Evolutionary conservation across 1,139 yeast species (phyloP), one percentile per base, ranked within the genome.

Genomic region (Diutina rugosa): DNA sequence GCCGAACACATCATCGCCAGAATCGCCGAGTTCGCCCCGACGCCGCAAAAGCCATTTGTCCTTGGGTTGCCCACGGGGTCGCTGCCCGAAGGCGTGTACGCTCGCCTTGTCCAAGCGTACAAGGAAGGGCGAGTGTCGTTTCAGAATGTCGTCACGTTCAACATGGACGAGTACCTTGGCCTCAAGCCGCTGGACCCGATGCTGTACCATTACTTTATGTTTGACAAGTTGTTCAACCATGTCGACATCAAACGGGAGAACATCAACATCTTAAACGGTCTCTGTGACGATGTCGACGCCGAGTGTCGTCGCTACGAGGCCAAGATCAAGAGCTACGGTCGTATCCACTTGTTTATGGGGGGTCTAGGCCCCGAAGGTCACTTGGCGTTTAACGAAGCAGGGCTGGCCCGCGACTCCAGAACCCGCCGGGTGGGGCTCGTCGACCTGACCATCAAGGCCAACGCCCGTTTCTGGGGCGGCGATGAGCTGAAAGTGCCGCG

Each of bases 341-440:
- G 79, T 56, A 80, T 82, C 60, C 74, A 82, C 62, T 70, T 82
- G 58, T 82, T 82, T 63, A 66, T 82, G 65, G 87, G 86, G 12
- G 87, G 87, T 1, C 71, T 82, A 63, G 87, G 87, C 3, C 81
- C 84, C 28, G 84, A 82, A 64, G 87, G 87, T 45, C 86, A 82
- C 65, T 72, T 82, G 64, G 87, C 87, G 1, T 82, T 82, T 64
- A 82, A 82, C 65, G 87, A 82, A 66, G 73, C 79, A 21, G 87
- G 87, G 10, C 79, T 84, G 7, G 55, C 73, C 3, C 71, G 81
- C 59, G 65, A 69, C 58, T 76, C 81, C 7, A 66, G 60, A 21
- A 82, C 87, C 1, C 71, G 87, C 61, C 69, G 70, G 60, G 82
- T 82, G 38, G 64, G 68, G 3, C 72, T 82, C 59, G 86, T 78